Evolutionary conservation across 768 basidiomycete species (phyloP).

Genomic region (Lentinus tigrinus): DNA sequence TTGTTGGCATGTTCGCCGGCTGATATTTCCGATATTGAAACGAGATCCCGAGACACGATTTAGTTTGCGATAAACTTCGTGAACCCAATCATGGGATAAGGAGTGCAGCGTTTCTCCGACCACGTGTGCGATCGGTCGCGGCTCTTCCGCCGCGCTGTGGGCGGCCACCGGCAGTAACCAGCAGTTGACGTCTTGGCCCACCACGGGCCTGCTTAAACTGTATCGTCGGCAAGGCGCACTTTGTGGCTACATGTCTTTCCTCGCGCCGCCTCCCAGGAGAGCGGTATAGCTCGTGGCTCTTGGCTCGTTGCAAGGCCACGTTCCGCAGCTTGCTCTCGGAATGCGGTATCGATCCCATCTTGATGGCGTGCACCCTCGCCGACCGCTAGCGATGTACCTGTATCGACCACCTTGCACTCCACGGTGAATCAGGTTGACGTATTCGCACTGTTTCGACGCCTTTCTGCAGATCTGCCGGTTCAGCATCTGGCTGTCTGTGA

Average conservation of each 20-base stretch:
- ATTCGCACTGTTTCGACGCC: slow-evolving; percentile 3
- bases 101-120: slow-evolving; percentile 21
- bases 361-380: slow-evolving; percentile 2
- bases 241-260: neutral
- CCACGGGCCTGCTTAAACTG: neutral
- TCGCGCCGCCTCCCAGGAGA: neutral
- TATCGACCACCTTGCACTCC: neutral
- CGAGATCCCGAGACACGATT: slow-evolving; percentile 30
- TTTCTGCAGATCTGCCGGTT: slow-evolving; percentile 3
- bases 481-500: slow-evolving; percentile 5
- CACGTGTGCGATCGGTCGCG: slow-evolving; percentile 16
- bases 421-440: slow-evolving; percentile 11
- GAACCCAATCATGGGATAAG: slow-evolving; percentile 20
- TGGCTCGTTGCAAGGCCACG: neutral
- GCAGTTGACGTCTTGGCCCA: neutral
- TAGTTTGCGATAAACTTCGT: slow-evolving; percentile 39
- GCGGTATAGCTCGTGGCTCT: neutral
- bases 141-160: slow-evolving; percentile 10
- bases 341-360: slow-evolving; percentile 17
- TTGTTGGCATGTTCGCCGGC: slow-evolving; percentile 92
- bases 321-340: neutral
- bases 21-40: slow-evolving; percentile 30
- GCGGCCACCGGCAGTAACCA: slow-evolving; percentile 1
- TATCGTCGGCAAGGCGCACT: neutral
- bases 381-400: neutral